phyloP scores from a whole-genome alignment of 805 yeast species.

The Candida michaelii region DNA sequence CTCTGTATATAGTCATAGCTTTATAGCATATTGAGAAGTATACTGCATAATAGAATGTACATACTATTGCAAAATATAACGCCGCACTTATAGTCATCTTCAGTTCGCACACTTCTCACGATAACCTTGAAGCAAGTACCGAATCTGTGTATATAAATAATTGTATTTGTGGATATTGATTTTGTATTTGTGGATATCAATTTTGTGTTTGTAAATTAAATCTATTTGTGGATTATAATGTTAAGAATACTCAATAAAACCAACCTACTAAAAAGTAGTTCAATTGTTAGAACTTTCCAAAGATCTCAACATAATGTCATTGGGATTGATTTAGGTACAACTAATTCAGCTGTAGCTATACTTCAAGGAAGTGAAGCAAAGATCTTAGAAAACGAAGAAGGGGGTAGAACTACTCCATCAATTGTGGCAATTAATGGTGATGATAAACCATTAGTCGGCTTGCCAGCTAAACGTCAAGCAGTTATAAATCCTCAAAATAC shows the following conservation, averaged over 20 bases:
- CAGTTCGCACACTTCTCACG: background rate
- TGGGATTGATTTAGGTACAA: slow-evolving; percentile 84
- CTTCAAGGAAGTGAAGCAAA: slow-evolving; percentile 62
- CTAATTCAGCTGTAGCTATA: slow-evolving; percentile 83
- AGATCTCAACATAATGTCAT: slow-evolving; percentile 33
- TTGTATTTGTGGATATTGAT: background rate
- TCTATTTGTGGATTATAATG: background rate
- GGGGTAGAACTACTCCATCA: slow-evolving; percentile 78
- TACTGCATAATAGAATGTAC: background rate
- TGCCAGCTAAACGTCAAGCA: slow-evolving; percentile 76
- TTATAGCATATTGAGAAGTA: too few species aligned
- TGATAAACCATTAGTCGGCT: slow-evolving; percentile 54
- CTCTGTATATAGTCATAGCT: too few species aligned
- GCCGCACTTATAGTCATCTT: background rate
- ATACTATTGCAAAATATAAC: background rate
- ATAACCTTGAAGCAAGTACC: background rate
- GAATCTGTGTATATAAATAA: background rate
- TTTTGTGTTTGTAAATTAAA: too few species aligned
- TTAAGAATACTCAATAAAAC: background rate
- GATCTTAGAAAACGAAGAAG: slow-evolving; percentile 76
- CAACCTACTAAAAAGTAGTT: background rate
- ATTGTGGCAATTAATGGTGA: slow-evolving; percentile 58
- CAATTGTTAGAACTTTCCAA: background rate
- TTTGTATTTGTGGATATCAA: background rate
- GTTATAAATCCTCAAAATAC: slow-evolving; percentile 74